Evolutionary conservation across 2,329 filamentous ascomycete species (phyloP).

Genomic region (Basipetospora chlamydospora): DNA sequence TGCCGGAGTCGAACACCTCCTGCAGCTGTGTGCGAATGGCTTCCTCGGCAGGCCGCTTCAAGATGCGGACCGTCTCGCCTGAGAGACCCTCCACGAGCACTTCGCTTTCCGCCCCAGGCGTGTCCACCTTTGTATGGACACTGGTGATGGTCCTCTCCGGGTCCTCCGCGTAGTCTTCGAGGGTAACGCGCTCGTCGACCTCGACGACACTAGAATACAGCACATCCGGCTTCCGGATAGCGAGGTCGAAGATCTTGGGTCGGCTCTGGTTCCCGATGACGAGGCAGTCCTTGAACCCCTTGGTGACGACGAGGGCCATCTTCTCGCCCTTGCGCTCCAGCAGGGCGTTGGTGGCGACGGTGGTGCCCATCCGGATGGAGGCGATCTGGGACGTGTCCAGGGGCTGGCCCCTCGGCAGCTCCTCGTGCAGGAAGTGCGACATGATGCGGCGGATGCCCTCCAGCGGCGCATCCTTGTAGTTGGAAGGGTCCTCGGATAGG

Average conservation of each 20-base stretch:
- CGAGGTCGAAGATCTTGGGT: slow-evolving; percentile 81
- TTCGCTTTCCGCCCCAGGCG: slow-evolving; percentile 32
- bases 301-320: slow-evolving; percentile 76
- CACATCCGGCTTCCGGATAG: slow-evolving; percentile 75
- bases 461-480: slow-evolving; percentile 81
- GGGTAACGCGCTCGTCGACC: slow-evolving; percentile 75
- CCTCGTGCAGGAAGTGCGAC: slow-evolving; percentile 56
- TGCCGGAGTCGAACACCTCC: slow-evolving; percentile 45
- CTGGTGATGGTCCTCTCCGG: slow-evolving; percentile 45
- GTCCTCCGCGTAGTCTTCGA: slow-evolving; percentile 87
- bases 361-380: slow-evolving; percentile 91
- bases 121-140: slow-evolving; percentile 38
- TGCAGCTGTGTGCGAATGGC: slow-evolving; percentile 42
- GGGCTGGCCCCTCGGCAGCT: slow-evolving; percentile 66
- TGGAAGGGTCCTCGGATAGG: slow-evolving; percentile 75
- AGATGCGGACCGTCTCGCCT: slow-evolving; percentile 52
- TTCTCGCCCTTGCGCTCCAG: slow-evolving; percentile 82
- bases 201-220: slow-evolving; percentile 79
- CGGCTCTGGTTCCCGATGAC: slow-evolving; percentile 83
- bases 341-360: slow-evolving; percentile 83
- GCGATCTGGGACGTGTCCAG: slow-evolving; percentile 75
- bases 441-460: slow-evolving; percentile 83
- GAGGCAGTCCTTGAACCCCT: slow-evolving; percentile 76
- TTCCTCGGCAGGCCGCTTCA: slow-evolving; percentile 41
- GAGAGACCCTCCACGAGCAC: slow-evolving; percentile 52